phyloP scores from a whole-genome alignment of 306 rosid genomes.

The Morella rubra region DNA sequence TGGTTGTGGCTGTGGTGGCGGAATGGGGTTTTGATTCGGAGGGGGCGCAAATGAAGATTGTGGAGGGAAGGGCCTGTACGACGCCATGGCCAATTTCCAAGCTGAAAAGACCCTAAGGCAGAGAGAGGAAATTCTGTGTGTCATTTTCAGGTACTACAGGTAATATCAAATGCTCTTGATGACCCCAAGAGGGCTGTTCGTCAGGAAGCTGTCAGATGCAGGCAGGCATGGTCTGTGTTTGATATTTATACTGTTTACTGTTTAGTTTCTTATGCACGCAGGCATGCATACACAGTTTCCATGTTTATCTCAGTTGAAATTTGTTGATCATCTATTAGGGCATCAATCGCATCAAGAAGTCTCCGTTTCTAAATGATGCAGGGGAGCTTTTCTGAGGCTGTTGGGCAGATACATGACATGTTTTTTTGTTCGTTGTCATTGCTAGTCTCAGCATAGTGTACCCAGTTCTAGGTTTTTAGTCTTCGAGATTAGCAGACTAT shows the following conservation, averaged over 20 bases:
- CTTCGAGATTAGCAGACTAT: not conserved
- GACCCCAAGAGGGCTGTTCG: constrained; percentile 84
- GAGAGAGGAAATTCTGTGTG: no score
- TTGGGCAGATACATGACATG: not conserved
- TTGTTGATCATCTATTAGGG: constrained; percentile 44
- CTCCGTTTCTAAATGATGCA: constrained; percentile 39
- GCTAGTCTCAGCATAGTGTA: not conserved
- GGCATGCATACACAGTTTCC: not conserved
- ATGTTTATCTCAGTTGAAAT: constrained; percentile 2
- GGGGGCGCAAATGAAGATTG: constrained; percentile 56
- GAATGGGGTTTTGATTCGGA: constrained; percentile 63
- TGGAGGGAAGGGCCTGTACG: constrained; percentile 92
- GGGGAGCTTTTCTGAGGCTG: constrained; percentile 4
- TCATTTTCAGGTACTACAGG: constrained; percentile 53
- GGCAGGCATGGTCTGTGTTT: constrained; percentile 74
- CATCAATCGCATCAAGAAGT: constrained; percentile 53
- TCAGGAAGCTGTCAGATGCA: constrained; percentile 80
- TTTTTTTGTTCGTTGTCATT: not conserved
- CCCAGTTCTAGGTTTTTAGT: not conserved
- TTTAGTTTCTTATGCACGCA: not conserved
- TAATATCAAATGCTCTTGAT: constrained; percentile 59
- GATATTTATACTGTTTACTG: not conserved
- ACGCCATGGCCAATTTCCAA: constrained; percentile 62
- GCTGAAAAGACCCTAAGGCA: not conserved
- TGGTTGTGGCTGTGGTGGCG: constrained; percentile 33